Base-by-base conservation (phyloP, 495 filamentous ascomycete species). In the Penicillium canescens region DNA sequence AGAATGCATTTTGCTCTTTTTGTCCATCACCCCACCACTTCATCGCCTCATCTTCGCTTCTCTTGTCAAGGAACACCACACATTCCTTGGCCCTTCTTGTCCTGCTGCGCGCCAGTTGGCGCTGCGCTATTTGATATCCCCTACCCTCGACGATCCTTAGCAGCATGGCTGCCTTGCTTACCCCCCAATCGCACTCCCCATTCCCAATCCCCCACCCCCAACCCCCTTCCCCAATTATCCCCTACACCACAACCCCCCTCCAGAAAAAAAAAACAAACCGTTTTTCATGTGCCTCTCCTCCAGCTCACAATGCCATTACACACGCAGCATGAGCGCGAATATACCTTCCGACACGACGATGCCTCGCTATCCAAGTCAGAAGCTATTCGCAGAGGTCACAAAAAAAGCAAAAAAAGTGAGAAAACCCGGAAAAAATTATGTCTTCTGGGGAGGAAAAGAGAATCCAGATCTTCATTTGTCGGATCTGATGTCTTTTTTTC, bases 211-310 rank as follows among this genome's bases (percentile, higher is more conserved):
- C 52, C 43, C 13, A 39, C 28, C 28, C 28, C 52, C 43, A 14
- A 39, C 28, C 28, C 28, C 42, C 43, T 41, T 39, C 41, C 48
- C 48, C 48, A 16, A 21, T 42, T 37, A 36, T 36, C 24, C 37
- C 18, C 47, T 18, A 54, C 14, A 38, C 52, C 49, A 24, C 33
- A 31, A n/a, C 42, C 40, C 60, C 42, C 46, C 24, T 51, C 24
- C 24, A 39, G 49, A 57, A 56, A 62, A 60, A 60, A 11, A 18
- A 7, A 24, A 18, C 48, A 47, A 62, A 51, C 60, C 57, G 65
- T 47, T 58, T 65, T 68, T 73, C 63, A 68, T 71, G 68, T 73
- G 70, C 68, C 61, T 68, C 54, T 52, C 46, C 55, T 42, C 48
- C 42, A 36, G 12, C 26, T 37, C 46, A 31, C 6, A 2, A 7